Evolutionary conservation across 202 grass and related monocot species (phyloP).

Genomic region (Cymbopogon flexuosus): DNA sequence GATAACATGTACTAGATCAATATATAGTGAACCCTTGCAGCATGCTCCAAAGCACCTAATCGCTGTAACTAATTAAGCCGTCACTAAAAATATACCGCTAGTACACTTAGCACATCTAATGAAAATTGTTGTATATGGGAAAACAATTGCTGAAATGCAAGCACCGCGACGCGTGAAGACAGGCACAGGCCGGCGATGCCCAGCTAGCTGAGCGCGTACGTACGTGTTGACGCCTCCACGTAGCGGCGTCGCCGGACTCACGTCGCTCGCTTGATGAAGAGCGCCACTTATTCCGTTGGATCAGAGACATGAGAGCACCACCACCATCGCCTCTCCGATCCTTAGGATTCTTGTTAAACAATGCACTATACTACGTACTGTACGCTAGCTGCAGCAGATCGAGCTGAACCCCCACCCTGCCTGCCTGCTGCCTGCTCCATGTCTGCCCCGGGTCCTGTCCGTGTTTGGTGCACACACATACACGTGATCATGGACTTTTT

Average conservation of each 20-base stretch:
- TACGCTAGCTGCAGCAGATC: neutral
- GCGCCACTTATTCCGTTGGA: neutral
- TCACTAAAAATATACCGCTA: neutral
- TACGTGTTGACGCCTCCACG: constrained; percentile 14
- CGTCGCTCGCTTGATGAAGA: neutral
- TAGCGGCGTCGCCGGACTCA: constrained; percentile 20
- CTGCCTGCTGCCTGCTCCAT: neutral
- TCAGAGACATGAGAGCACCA: neutral
- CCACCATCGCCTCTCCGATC: neutral
- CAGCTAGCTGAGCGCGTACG: neutral
- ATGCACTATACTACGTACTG: neutral
- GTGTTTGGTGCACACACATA: neutral
- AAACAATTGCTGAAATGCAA: neutral
- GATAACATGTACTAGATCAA: too few relatives aligned
- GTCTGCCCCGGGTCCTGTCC: neutral
- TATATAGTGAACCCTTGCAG: too few relatives aligned
- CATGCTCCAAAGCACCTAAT: too few relatives aligned
- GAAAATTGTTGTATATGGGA: neutral
- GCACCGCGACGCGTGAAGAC: neutral
- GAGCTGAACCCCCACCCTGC: neutral
- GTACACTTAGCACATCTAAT: neutral
- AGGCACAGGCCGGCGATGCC: neutral
- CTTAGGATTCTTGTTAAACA: constrained; percentile 17
- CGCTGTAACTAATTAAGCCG: neutral
- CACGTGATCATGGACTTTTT: neutral